A percentile compares a stretch with the other conserved stretches of the same genome.
Conservation (phyloP, 495 filamentous ascomycete genomes). For the Annulohypoxylon bovei region DNA sequence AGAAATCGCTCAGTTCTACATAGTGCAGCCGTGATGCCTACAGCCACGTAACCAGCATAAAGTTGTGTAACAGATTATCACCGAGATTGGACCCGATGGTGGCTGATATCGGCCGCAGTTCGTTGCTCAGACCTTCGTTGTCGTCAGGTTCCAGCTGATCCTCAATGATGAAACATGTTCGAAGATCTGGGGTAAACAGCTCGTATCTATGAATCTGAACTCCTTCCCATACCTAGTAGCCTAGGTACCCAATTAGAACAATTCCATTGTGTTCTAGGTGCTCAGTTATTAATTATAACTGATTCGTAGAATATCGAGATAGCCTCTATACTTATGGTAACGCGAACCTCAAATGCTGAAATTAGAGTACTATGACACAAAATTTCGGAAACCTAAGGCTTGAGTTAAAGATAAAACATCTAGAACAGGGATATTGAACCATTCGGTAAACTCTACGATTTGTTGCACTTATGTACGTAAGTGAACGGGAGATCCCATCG, state of each 20-base stretch:
- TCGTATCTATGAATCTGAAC: background rate
- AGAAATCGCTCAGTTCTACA: background rate
- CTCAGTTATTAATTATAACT: too few species aligned
- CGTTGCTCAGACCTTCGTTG: slow-evolving; percentile 7
- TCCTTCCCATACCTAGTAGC: background rate
- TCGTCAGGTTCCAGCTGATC: slow-evolving; percentile 25
- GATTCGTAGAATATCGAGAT: too few species aligned
- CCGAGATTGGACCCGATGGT: background rate
- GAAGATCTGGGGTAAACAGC: slow-evolving; percentile 23
- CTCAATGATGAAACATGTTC: slow-evolving; percentile 21
- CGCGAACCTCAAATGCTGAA: background rate
- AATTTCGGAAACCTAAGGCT: background rate
- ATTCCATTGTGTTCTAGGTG: too few species aligned
- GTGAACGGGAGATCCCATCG: background rate
- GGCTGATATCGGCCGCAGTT: slow-evolving; percentile 5
- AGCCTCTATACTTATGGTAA: too few species aligned
- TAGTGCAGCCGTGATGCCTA: background rate
- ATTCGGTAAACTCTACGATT: slow-evolving; percentile 1
- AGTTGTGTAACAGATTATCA: background rate
- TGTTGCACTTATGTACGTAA: slow-evolving; percentile 1
- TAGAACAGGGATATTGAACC: background rate
- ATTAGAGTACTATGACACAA: background rate
- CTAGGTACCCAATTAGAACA: background rate
- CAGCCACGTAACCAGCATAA: background rate
- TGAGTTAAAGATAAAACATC: background rate